Percentiles rank a stretch among this genome's conserved stretches.
Conservation (phyloP, 148 eudicot species). For the Simmondsia chinensis region DNA sequence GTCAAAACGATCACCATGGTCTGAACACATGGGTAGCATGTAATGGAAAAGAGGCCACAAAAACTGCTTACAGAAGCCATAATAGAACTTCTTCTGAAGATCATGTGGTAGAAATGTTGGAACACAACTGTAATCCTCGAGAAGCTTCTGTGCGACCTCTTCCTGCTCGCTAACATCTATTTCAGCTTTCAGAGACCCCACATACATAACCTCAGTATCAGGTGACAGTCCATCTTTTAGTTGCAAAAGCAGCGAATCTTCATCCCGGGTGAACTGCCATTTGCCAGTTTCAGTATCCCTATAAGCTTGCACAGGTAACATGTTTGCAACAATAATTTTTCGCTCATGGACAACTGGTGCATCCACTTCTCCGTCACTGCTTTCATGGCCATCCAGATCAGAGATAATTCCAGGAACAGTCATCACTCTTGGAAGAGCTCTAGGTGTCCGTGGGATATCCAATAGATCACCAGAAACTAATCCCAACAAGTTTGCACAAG, state of each 20-base stretch:
- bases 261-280: conserved; percentile 51
- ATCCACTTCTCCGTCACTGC: conserved; percentile 5
- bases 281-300: conserved; percentile 11
- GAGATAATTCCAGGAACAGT: conserved; percentile 43
- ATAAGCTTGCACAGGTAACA: conserved; percentile 38
- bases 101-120: conserved; percentile 53
- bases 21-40: conserved; percentile 48
- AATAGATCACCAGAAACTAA: conserved; percentile 28
- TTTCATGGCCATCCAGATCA: conserved; percentile 20
- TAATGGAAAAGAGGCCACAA: conserved; percentile 84
- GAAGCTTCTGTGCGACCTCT: conserved; percentile 28
- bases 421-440: conserved; percentile 37
- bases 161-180: conserved; percentile 51
- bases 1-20: conserved; percentile 47
- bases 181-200: conserved; percentile 49
- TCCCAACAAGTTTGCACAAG: conserved; percentile 22
- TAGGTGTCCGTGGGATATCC: too few relatives aligned
- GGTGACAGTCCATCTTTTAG: conserved; percentile 49
- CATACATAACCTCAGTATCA: conserved; percentile 34
- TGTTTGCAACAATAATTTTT: conserved; percentile 49
- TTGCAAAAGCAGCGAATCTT: conserved; percentile 46
- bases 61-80: conserved; percentile 80
- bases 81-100: conserved; percentile 47
- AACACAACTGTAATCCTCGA: conserved; percentile 52
- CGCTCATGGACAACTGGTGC: conserved; percentile 11